Base-by-base conservation (phyloP, 148 eudicot genomes). In the Vaccinium macrocarpon region DNA sequence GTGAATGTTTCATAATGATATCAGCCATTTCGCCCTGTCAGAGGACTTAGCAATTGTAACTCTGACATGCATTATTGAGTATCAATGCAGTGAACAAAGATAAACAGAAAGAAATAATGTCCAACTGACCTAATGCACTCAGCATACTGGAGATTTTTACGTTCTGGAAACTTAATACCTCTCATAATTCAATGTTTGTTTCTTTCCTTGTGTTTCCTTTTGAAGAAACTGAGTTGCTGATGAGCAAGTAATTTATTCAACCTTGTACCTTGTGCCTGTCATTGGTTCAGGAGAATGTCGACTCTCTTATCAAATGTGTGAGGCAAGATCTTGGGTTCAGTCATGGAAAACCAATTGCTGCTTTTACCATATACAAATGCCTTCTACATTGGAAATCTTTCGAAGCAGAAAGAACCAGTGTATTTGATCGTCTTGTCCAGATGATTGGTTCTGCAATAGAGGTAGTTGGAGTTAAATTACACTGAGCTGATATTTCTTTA, bases 271-370 rank as follows among this genome's bases (percentile, higher is more conserved):
- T 76, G 10, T 18, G 57, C 72, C 77, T 27, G 0, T 66, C 46
- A 62, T 56, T 78, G 56, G 62, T 89, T 76, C 98, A 97, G 99
- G 99, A 95, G 84, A 91, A 87, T 73, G 82, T 90, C 56, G 93
- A 92, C 83, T 79, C 88, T 86, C 96, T 95, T 25, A 86, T 97
- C 50, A 88, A 84, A 76, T 93, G 94, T 83, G 93, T 93, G 53
- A 81, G 89, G 16, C 86, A 90, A 84, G 91, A 95, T 81, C 86
- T 94, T 89, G 99, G 99, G 59, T 97, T 91, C 88, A 90, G 97
- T 91, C 88, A 93, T 78, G 98, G 93, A 82, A 95, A 92, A 85
- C 99, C 99, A 81, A 90, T 95, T 83, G 97, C 98, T 78, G 95
- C 98, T 56, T 91, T 88, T 85, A 93, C 92, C 79, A 97, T 93